These are phyloP conservation scores for Raphanus raphanistrum DNA, from an alignment of 345 rosid genomes.

Conservation along the genomic window DNA sequence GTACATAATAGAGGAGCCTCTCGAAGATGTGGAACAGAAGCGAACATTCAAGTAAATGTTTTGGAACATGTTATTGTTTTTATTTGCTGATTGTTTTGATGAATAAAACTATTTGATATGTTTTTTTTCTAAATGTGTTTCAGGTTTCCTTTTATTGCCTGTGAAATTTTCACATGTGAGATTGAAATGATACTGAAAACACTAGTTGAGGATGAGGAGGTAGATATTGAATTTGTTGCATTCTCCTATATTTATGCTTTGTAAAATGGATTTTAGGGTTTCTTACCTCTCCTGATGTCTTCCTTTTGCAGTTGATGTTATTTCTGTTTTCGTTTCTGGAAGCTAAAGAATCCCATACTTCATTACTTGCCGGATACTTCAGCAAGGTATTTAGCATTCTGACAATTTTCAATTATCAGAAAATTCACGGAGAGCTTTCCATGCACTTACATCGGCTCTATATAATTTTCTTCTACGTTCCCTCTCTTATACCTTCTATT, in stretches of 20 bases:
- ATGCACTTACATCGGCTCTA: slow-evolving; percentile 5
- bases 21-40: slow-evolving; percentile 68
- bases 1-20: slow-evolving; percentile 78
- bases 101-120: slow-evolving; percentile 6
- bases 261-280: neutral
- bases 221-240: slow-evolving; percentile 34
- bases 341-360: slow-evolving; percentile 58
- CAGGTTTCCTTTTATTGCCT: slow-evolving; percentile 91
- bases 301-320: slow-evolving; percentile 69
- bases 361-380: slow-evolving; percentile 83
- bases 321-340: slow-evolving; percentile 83
- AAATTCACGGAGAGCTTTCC: slow-evolving; percentile 4
- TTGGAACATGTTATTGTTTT: slow-evolving; percentile 15
- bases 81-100: slow-evolving; percentile 7
- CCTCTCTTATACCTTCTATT: slow-evolving; percentile 20
- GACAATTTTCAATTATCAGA: slow-evolving; percentile 12
- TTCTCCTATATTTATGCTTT: slow-evolving; percentile 8
- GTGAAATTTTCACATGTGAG: slow-evolving; percentile 93
- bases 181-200: slow-evolving; percentile 88
- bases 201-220: slow-evolving; percentile 93
- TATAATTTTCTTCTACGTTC: neutral
- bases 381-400: slow-evolving; percentile 66
- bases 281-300: slow-evolving; percentile 31
- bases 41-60: slow-evolving; percentile 70
- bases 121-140: neutral